These are phyloP conservation scores for Cryptococcus sp. DNA, from an alignment of 1,284 basidiomycete genomes.

Conservation along the genomic window DNA sequence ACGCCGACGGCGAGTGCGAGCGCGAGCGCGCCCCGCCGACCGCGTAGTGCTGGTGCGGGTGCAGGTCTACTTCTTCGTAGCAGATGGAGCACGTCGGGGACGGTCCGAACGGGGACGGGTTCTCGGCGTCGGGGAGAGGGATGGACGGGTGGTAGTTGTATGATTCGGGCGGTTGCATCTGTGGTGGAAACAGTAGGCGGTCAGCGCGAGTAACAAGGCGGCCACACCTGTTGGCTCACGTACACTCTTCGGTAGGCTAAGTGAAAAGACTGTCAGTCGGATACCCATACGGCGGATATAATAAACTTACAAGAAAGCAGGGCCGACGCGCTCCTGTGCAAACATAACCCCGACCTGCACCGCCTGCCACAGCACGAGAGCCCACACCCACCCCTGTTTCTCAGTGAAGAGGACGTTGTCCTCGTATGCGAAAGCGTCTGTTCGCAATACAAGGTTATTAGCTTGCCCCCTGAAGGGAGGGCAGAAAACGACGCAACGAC, in stretches of 20 bases:
- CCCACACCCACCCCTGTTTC: conserved; percentile 62
- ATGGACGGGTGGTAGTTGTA: conserved; percentile 83
- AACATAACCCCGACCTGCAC: conserved; percentile 65
- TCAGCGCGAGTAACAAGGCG: neutral
- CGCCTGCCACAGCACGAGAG: conserved; percentile 61
- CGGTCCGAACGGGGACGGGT: conserved; percentile 56
- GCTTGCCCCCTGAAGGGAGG: neutral
- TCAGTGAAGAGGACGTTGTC: conserved; percentile 79
- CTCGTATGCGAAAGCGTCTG: conserved; percentile 77
- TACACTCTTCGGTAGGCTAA: conserved; percentile 36
- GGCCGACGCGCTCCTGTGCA: conserved; percentile 72
- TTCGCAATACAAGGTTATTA: neutral
- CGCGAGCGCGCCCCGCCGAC: conserved; percentile 29
- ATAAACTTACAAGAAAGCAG: conserved; percentile 68
- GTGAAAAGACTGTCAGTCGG: neutral
- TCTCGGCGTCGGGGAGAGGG: conserved; percentile 65
- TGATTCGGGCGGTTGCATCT: conserved; percentile 62
- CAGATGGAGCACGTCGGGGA: conserved; percentile 85
- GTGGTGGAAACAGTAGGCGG: conserved; percentile 1
- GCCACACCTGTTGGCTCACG: conserved; percentile 4
- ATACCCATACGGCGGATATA: neutral
- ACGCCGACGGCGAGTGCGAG: neutral
- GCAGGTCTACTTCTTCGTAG: conserved; percentile 70
- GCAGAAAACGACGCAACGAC: conserved; percentile 46
- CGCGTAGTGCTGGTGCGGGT: conserved; percentile 50